These are phyloP conservation scores for Kodamaea fukazawae DNA, from an alignment of 805 yeast genomes.

Conservation along the genomic window DNA sequence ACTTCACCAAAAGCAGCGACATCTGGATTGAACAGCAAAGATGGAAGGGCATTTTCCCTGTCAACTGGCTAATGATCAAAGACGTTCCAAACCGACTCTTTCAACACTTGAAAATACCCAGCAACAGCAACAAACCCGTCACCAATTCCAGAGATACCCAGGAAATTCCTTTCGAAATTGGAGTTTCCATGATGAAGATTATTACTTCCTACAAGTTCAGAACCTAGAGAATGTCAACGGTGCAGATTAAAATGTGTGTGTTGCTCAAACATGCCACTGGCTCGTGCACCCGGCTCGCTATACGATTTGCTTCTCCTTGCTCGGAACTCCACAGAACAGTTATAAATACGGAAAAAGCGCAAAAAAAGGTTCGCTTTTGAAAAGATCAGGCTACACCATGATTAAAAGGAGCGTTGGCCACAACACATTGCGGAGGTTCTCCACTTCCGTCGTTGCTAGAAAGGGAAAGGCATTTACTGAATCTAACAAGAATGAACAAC, in stretches of 20 bases:
- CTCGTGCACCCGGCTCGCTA: too few species aligned
- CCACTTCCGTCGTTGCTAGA: conserved; percentile 2
- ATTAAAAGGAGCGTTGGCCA: not conserved
- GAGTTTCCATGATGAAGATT: conserved; percentile 45
- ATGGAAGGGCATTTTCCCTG: conserved; percentile 53
- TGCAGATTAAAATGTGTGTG: too few species aligned
- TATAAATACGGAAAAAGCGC: too few species aligned
- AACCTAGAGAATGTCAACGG: not conserved
- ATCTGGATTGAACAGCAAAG: conserved; percentile 48
- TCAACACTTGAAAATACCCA: conserved; percentile 43
- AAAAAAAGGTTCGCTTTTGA: not conserved
- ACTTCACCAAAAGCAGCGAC: conserved; percentile 35
- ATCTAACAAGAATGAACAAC: conserved; percentile 5
- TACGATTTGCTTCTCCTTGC: too few species aligned
- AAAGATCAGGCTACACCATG: conserved; percentile 1
- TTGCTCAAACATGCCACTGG: too few species aligned
- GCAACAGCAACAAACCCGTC: conserved; percentile 50
- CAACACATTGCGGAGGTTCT: conserved; percentile 1
- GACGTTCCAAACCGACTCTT: conserved; percentile 50
- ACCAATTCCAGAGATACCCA: conserved; percentile 63
- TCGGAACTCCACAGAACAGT: too few species aligned
- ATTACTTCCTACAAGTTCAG: conserved; percentile 27
- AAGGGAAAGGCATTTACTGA: not conserved
- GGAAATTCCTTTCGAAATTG: conserved; percentile 50
- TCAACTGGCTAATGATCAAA: conserved; percentile 51